Evolutionary conservation across 176 grass and related monocot species (phyloP).

Genomic region (Ensete glaucum): DNA sequence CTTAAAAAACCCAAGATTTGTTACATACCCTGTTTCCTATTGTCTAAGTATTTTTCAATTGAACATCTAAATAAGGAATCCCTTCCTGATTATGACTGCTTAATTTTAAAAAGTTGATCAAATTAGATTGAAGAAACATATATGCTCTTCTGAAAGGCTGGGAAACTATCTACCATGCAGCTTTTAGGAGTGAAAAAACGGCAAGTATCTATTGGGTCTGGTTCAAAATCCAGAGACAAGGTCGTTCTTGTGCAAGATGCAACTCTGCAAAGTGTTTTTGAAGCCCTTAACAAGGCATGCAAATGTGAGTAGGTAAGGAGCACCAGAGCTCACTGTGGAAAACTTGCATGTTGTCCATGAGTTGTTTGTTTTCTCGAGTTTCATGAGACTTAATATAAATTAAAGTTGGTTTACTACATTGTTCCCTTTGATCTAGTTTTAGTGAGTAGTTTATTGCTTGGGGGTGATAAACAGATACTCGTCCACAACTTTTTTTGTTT

Average conservation of each 20-base stretch:
- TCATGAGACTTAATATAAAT: no score
- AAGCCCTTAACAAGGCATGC: constrained; percentile 66
- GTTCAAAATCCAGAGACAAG: constrained; percentile 93
- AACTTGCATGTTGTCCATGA: no score
- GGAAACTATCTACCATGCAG: constrained; percentile 20
- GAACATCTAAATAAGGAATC: not conserved
- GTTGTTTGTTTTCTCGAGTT: no score
- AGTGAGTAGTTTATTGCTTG: no score
- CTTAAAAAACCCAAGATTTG: not conserved
- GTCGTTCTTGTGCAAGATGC: constrained; percentile 63
- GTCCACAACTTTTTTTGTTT: no score
- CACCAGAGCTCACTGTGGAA: not conserved
- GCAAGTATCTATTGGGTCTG: constrained; percentile 71
- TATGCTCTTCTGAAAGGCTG: not conserved
- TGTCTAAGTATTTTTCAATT: not conserved
- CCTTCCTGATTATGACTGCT: not conserved
- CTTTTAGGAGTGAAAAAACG: constrained; percentile 87
- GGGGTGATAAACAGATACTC: no score
- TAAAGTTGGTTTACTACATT: no score
- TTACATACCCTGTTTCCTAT: not conserved
- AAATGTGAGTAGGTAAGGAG: not conserved
- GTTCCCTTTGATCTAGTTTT: no score
- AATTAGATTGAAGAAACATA: not conserved
- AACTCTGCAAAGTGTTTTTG: constrained; percentile 50
- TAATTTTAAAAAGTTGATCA: not conserved